Evolutionary conservation across 2,329 filamentous ascomycete genomes (phyloP), one percentile per base, ranked within the genome.

Genomic region (Pseudopithomyces maydicus): DNA sequence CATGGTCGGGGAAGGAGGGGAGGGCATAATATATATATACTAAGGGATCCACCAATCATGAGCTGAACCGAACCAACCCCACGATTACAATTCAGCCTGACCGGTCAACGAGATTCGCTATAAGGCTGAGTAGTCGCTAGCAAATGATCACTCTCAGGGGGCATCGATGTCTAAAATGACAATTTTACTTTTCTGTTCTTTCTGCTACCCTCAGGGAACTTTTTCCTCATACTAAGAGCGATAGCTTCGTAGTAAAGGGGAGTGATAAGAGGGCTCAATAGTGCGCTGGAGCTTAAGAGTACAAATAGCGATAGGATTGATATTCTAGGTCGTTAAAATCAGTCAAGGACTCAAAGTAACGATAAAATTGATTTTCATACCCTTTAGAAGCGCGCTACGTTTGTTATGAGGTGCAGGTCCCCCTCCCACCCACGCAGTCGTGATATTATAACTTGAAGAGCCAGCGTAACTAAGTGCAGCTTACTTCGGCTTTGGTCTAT

Each of bases 311-410:
- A 62, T 53, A 29, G 52, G 47, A 45, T 61, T 54, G 32, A 61
- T 58, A 17, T 61, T 38, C 17, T 59, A 35, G 38, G 48, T 55
- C 36, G 52, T 61, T 52, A 53, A 51, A 35, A 65, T 58, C 47
- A 65, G 55, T 44, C 55, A 54, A 56, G 60, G 56, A 20, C 60
- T 52, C 52, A 66, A 61, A 42, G 58, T 64, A 56, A 65, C 51
- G 33, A 61, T 53, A 41, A 55, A 65, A 59, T 65, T 55, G 51
- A 65, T 60, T 56, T 64, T 64, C 55, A 64, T 65, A 41, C 58
- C n/a, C 56, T 61, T 65, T 29, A 65, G 35, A 61, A 61, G 53
- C 58, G 63, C 60, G 54, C 60, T 55, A 44, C 61, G 61, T 58
- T 65, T 46, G 52, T 65, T 65, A 47, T 48, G 60, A 36, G 55